Base-by-base conservation (phyloP, 2,329 filamentous ascomycete genomes). In the Ascochyta rabiei region DNA sequence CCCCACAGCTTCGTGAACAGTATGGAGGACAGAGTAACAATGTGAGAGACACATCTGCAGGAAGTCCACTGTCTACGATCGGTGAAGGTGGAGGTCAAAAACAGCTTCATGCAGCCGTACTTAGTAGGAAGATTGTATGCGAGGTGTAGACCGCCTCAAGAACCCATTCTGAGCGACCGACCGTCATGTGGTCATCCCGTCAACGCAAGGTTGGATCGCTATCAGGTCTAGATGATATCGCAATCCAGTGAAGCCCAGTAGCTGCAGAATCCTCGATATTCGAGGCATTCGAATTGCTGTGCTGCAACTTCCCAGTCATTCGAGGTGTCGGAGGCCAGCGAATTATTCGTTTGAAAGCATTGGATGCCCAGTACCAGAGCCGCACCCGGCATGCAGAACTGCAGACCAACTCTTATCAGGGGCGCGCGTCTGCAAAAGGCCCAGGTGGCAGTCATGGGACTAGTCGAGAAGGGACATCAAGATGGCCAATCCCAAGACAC, bases 281-380 rank as follows among this genome's bases (percentile, higher is more conserved):
- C 9, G 7, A 24, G 10, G n/a, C 3, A 21, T 41, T 6, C 1
- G 28, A 26, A 31, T 31, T 31, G 35, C 8, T 35, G 16, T 35
- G 6, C 21, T 18, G 28, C 23, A 41, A 35, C 35, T 5, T 28
- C 8, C 10, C 19, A 38, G 9, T 30, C 37, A 38, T 16, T 43
- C 13, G 31, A 47, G 50, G 37, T 31, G 43, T 31, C 30, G 15
- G 3, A 21, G 23, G 18, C 18, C 43, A 48, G 38, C 43, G 33
- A 43, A 33, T 24, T 31, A 38, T 43, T 8, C 37, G n/a, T 28
- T 24, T 31, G 41, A 43, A 53, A 48, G 43, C 31, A 26, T 26
- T 43, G 37, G 50, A 4, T 43, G 50, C 50, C 49, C 43, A 41
- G 41, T 16, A 31, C 28, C 16, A 38, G 50, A 53, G 50, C 50